Evolutionary conservation across 192 early-diverging fungal genomes (phyloP), one percentile per base, ranked within the genome.

Genomic region (Umbelopsis isabellina): DNA sequence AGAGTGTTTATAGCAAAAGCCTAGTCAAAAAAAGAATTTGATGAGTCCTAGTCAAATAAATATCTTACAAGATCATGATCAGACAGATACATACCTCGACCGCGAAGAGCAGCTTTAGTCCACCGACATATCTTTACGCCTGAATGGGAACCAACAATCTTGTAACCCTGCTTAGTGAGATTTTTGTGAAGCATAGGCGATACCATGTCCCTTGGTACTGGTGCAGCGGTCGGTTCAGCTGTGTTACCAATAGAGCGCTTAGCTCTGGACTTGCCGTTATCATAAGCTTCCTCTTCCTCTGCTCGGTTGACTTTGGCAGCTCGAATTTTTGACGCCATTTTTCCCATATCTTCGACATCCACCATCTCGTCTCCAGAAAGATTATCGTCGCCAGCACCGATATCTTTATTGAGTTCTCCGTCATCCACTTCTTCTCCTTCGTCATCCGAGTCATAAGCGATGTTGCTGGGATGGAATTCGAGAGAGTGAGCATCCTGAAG

Each of bases 111-210:
- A 22, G 87, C 78, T 75, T 91, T 92, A 18, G 91, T 92, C 91
- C 91, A 92, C n/a, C 91, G 84, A 69, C 90, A 91, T 30, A 92
- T 84, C 77, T 91, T 92, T 35, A 92, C 90, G 23, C 88, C 91
- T 23, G 85, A 87, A 72, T 91, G 91, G 1, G 88, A 74, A 35
- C 90, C 91, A 67, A 91, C 79, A 27, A 92, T 85, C 68, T 92
- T 91, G 74, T 91, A 91, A 1, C 90, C 88, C 71, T 91, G 89
- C 69, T 92, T 92, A 37, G 87, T 89, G 22, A 91, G 73, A 20
- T 82, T 85, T 46, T 91, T 87, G 46, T 86, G 81, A 15, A 90
- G 75, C 78, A 89, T 84, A 8, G 90, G 90, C 6, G 88, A 89
- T 30, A 91, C 88, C 90, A 91, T 92, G 67, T 88, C 91, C 46